Evolutionary conservation across 257 asterid genomes (phyloP).

Genomic region (Linaria vulgaris): DNA sequence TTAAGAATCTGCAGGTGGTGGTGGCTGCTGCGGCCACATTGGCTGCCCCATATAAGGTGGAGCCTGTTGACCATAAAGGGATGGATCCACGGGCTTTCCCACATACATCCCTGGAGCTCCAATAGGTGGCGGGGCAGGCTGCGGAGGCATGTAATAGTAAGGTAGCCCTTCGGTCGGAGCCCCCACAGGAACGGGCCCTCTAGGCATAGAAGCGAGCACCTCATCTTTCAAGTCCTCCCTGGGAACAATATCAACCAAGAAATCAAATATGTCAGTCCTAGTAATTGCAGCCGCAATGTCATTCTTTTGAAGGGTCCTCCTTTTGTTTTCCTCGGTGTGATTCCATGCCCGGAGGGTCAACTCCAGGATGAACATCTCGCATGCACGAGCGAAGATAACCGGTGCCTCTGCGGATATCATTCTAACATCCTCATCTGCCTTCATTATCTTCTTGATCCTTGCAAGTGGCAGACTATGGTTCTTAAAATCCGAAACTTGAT

Average conservation of each 20-base stretch:
- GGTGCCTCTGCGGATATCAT: slow-evolving; percentile 99
- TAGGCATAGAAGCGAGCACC: slow-evolving; percentile 85
- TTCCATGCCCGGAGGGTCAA: slow-evolving; percentile 89
- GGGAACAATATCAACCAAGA: slow-evolving; percentile 94
- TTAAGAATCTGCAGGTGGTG: slow-evolving; percentile 75
- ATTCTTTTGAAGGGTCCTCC: slow-evolving; percentile 94
- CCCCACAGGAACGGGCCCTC: slow-evolving; percentile 83
- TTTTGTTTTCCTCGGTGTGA: slow-evolving; percentile 94
- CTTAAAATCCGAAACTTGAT: slow-evolving; percentile 79
- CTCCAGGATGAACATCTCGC: slow-evolving; percentile 99
- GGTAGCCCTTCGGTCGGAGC: slow-evolving; percentile 82
- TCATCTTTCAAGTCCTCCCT: slow-evolving; percentile 95
- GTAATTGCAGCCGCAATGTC: slow-evolving; percentile 98
- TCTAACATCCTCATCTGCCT: slow-evolving; percentile 90
- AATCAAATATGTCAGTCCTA: slow-evolving; percentile 91
- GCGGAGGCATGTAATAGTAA: slow-evolving; percentile 80
- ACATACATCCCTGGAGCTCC: slow-evolving; percentile 73
- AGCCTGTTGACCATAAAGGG: slow-evolving; percentile 73
- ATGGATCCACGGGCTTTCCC: slow-evolving; percentile 87
- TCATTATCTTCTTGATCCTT: slow-evolving; percentile 95
- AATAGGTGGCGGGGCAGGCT: slow-evolving; percentile 52
- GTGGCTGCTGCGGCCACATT: slow-evolving; percentile 88
- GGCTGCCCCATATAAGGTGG: slow-evolving; percentile 85
- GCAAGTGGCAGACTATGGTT: slow-evolving; percentile 95
- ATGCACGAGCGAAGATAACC: slow-evolving; percentile 88